Conservation (phyloP, 805 yeast genomes). For the Candida insectorum region DNA sequence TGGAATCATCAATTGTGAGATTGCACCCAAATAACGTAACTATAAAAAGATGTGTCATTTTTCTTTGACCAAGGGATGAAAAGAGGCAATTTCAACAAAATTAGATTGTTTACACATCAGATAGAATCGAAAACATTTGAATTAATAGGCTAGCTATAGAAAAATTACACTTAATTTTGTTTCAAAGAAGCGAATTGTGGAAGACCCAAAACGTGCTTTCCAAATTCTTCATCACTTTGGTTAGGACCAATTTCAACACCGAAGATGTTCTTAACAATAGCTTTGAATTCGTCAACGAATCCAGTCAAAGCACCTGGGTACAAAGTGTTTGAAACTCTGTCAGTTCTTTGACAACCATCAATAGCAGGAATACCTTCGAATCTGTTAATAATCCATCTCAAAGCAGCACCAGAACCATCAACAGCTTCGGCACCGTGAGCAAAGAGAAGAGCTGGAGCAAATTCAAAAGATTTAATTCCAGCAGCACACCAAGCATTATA, state of each 20-base stretch:
- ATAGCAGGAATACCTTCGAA: slow-evolving; percentile 40
- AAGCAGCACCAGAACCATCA: slow-evolving; percentile 17
- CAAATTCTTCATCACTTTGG: too few relatives aligned
- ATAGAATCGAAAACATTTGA: too few relatives aligned
- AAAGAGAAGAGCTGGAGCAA: slow-evolving; percentile 17
- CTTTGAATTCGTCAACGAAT: neutral
- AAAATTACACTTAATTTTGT: too few relatives aligned
- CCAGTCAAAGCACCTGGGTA: slow-evolving; percentile 5
- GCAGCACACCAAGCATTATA: slow-evolving; percentile 23
- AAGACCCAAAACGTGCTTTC: too few relatives aligned
- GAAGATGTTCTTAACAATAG: slow-evolving; percentile 1
- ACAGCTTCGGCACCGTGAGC: slow-evolving; percentile 21
- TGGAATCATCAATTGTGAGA: too few relatives aligned
- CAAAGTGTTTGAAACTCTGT: slow-evolving; percentile 11
- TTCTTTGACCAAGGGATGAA: too few relatives aligned
- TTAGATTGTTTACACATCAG: too few relatives aligned
- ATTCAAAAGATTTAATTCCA: slow-evolving; percentile 25
- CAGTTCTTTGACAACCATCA: slow-evolving; percentile 50
- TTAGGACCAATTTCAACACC: slow-evolving; percentile 2
- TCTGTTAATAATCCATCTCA: slow-evolving; percentile 14
- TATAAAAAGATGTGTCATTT: too few relatives aligned
- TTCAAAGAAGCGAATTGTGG: too few relatives aligned
- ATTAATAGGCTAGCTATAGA: too few relatives aligned
- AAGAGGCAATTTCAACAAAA: too few relatives aligned
- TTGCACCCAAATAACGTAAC: too few relatives aligned